These are phyloP conservation scores for Saccharomycopsis hybrid DNA, from an alignment of 1,139 yeast genomes.

Conservation along the genomic window DNA sequence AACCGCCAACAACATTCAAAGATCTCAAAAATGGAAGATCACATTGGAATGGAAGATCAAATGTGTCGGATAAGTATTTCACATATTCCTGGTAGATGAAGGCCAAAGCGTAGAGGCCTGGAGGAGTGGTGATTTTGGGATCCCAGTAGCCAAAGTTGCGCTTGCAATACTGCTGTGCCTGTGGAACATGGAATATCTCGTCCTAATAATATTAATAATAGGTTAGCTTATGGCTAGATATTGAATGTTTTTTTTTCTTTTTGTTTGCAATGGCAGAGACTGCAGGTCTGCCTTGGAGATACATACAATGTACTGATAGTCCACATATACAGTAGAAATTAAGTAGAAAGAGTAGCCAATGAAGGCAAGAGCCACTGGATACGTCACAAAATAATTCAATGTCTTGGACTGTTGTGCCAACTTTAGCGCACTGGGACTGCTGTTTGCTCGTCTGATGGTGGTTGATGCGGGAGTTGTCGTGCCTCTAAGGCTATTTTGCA, in stretches of 20 bases:
- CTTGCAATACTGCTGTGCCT: conserved; percentile 59
- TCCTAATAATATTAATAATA: conserved; percentile 34
- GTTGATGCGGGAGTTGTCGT: too few relatives aligned
- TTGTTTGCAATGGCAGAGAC: neutral
- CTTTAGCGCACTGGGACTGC: too few relatives aligned
- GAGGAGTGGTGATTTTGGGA: conserved; percentile 91
- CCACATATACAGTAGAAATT: conserved; percentile 14
- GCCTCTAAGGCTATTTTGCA: too few relatives aligned
- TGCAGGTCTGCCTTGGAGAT: neutral
- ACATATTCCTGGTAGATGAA: conserved; percentile 25
- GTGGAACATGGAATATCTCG: conserved; percentile 81
- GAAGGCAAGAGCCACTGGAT: conserved; percentile 12
- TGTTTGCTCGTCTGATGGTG: too few relatives aligned
- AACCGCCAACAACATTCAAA: conserved; percentile 60
- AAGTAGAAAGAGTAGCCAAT: conserved; percentile 6
- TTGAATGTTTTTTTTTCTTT: neutral
- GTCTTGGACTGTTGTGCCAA: too few relatives aligned
- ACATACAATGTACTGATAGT: conserved; percentile 17
- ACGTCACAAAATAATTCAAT: conserved; percentile 9
- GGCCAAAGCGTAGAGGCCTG: conserved; percentile 77
- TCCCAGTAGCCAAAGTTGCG: conserved; percentile 71
- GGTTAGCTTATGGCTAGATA: too few relatives aligned
- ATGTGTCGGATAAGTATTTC: too few relatives aligned
- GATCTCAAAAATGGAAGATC: conserved; percentile 45
- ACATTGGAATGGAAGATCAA: conserved; percentile 19